These are phyloP conservation scores for Lasiodiplodia theobromae DNA, from an alignment of 2,329 filamentous ascomycete genomes.

Conservation along the genomic window DNA sequence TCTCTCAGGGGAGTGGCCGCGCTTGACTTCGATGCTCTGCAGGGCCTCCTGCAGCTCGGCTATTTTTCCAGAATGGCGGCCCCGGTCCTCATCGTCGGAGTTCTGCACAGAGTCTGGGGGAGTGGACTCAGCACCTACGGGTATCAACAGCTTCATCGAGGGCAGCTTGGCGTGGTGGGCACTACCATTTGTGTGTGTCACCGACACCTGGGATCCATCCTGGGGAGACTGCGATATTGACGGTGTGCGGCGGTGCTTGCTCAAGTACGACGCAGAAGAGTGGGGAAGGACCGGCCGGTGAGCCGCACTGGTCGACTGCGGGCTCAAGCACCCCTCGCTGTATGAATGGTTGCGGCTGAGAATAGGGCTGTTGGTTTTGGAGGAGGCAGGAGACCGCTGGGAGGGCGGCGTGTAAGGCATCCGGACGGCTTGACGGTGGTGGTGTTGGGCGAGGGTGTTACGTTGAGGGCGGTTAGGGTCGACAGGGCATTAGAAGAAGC, in stretches of 20 bases:
- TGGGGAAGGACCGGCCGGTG: slow-evolving; percentile 60
- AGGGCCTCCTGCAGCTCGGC: slow-evolving; percentile 82
- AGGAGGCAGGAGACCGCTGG: slow-evolving; percentile 66
- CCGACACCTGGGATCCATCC: slow-evolving; percentile 39
- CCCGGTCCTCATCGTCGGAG: slow-evolving; percentile 83
- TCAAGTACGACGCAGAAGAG: slow-evolving; percentile 67
- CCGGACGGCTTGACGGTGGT: slow-evolving; percentile 50
- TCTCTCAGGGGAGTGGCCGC: slow-evolving; percentile 64
- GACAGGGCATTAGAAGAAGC: slow-evolving; percentile 53
- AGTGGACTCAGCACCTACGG: slow-evolving; percentile 84
- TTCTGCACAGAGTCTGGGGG: slow-evolving; percentile 85
- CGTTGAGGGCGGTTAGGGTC: slow-evolving; percentile 44
- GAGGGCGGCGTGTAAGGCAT: slow-evolving; percentile 92
- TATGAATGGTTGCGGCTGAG: slow-evolving; percentile 61
- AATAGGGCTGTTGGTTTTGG: slow-evolving; percentile 59
- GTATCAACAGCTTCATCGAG: slow-evolving; percentile 64
- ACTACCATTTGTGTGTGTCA: slow-evolving; percentile 59
- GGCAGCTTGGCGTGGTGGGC: slow-evolving; percentile 64
- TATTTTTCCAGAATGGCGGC: slow-evolving; percentile 52
- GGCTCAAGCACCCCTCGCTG: slow-evolving; percentile 42
- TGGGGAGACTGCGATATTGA: slow-evolving; percentile 50
- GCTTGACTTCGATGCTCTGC: slow-evolving; percentile 74
- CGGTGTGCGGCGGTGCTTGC: slow-evolving; percentile 66
- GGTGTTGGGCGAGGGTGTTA: slow-evolving; percentile 42
- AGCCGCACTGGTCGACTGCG: slow-evolving; percentile 42